Conservation (phyloP, 768 basidiomycete genomes). For the Suillus brevipes region DNA sequence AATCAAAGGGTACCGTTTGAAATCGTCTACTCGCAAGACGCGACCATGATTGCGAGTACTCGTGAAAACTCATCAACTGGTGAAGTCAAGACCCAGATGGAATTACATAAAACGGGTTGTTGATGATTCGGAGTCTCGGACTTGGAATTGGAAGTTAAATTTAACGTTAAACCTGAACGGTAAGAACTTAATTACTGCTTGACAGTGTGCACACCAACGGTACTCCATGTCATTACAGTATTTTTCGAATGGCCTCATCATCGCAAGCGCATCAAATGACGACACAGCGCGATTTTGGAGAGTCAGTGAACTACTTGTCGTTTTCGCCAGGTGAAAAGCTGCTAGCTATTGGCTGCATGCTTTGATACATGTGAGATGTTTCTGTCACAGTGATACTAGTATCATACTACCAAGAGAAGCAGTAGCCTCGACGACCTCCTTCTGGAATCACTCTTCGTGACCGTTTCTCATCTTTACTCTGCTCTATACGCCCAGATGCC, state of each 20-base stretch:
- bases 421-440: neutral
- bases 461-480: neutral
- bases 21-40: neutral
- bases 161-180: no score
- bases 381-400: neutral
- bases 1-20: neutral
- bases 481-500: neutral
- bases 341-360: neutral
- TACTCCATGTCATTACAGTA: no score
- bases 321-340: neutral
- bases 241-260: neutral
- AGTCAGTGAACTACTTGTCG: neutral
- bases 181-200: no score
- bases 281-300: neutral
- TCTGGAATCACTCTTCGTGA: no score
- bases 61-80: no score
- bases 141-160: no score
- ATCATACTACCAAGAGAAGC: neutral
- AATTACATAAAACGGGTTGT: no score
- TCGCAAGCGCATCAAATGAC: neutral
- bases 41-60: neutral
- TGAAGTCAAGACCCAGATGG: no score
- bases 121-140: no score
- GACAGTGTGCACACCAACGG: no score
- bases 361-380: neutral